Evolutionary conservation across 2,329 filamentous ascomycete species (phyloP).

Genomic region (Pseudogymnoascus sp.): DNA sequence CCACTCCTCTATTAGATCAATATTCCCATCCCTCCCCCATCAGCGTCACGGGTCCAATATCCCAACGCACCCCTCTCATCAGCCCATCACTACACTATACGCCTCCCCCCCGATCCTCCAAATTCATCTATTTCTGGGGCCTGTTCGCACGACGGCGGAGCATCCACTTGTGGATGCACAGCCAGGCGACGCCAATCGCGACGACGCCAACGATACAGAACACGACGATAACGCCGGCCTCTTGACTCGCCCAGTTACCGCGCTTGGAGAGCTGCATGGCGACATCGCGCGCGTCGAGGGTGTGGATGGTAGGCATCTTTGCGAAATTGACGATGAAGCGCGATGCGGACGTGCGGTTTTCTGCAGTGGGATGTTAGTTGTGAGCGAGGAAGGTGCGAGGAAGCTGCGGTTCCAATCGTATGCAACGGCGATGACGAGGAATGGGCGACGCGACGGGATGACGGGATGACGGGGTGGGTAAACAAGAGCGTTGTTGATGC

Average conservation of each 20-base stretch:
- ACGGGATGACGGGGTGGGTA: background rate
- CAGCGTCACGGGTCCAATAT: background rate
- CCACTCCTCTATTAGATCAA: background rate
- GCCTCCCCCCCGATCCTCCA: background rate
- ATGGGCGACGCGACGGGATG: background rate
- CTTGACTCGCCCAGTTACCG: conserved; percentile 47
- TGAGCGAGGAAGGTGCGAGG: background rate
- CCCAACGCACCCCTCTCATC: background rate
- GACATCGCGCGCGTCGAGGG: conserved; percentile 14
- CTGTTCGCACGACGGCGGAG: conserved; percentile 20
- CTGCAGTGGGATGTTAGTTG: background rate
- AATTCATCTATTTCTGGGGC: background rate
- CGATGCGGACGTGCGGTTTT: background rate
- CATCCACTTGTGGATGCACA: conserved; percentile 43
- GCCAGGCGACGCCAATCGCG: conserved; percentile 39
- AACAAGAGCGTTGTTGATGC: background rate
- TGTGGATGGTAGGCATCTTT: conserved; percentile 18
- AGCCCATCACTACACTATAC: background rate
- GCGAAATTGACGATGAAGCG: background rate
- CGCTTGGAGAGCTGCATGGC: conserved; percentile 42
- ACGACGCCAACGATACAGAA: conserved; percentile 55
- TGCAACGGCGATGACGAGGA: background rate
- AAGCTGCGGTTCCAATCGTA: background rate
- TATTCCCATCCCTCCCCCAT: background rate
- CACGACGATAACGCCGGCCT: conserved; percentile 55